A percentile compares a stretch with the other conserved stretches of the same genome.
phyloP scores from a whole-genome alignment of 768 basidiomycete genomes.

The Calocera cornea region DNA sequence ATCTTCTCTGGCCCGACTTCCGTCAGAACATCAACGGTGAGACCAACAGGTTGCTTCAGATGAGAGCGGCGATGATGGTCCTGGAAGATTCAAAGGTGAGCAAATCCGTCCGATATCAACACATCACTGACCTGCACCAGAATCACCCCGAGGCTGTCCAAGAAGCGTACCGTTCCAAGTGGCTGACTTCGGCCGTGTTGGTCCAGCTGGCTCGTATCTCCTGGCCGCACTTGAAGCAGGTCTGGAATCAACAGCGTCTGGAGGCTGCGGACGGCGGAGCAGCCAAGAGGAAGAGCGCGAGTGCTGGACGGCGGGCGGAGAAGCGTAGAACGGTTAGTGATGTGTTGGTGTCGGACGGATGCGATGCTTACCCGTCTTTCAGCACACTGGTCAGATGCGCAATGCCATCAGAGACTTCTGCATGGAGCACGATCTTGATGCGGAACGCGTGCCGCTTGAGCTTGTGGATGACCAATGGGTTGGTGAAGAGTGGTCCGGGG shows the following conservation, averaged over 20 bases:
- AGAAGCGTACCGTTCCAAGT: neutral
- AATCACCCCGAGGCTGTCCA: neutral
- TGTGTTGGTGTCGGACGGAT: neutral
- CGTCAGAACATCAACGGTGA: neutral
- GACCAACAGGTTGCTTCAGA: neutral
- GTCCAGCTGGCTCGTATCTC: neutral
- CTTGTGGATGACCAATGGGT: neutral
- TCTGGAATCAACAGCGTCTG: neutral
- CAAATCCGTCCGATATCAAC: neutral
- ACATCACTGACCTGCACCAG: neutral
- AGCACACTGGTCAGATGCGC: neutral
- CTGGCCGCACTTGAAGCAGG: neutral
- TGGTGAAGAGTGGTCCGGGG: neutral
- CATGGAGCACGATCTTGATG: neutral
- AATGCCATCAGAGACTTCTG: neutral
- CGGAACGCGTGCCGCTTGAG: neutral
- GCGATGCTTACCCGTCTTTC: neutral
- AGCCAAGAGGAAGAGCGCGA: neutral
- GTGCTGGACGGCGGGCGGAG: neutral
- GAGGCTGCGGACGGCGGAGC: neutral
- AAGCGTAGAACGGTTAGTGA: neutral
- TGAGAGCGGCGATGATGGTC: neutral
- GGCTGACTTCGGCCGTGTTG: neutral
- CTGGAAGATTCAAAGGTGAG: neutral
- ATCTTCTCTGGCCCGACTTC: neutral